Evolutionary conservation across 2,329 filamentous ascomycete genomes (phyloP).

Genomic region (Periconia sp.): DNA sequence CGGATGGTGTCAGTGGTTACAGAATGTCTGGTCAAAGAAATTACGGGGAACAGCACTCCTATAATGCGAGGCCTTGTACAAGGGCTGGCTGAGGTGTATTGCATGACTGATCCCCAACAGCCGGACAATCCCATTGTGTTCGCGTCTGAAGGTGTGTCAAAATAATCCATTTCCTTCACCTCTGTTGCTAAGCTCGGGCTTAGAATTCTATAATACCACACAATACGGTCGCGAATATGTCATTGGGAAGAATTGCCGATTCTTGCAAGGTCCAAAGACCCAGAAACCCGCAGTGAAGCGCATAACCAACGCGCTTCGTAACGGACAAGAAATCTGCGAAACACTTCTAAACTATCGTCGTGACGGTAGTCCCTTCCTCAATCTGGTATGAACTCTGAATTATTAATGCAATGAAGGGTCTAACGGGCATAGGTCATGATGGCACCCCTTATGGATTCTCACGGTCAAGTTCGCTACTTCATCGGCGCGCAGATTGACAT

Average conservation of each 20-base stretch:
- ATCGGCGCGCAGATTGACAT: slow-evolving; percentile 76
- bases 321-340: slow-evolving; percentile 71
- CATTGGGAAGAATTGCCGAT: slow-evolving; percentile 77
- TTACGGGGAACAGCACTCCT: slow-evolving; percentile 67
- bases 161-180: no score
- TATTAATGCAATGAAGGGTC: not conserved
- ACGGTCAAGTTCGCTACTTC: slow-evolving; percentile 68
- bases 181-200: no score
- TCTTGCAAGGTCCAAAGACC: slow-evolving; percentile 75
- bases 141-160: slow-evolving; percentile 67
- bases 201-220: slow-evolving; percentile 73
- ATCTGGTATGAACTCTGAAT: slow-evolving; percentile 57
- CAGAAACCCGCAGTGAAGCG: slow-evolving; percentile 66
- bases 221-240: slow-evolving; percentile 75
- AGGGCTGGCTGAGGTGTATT: slow-evolving; percentile 76
- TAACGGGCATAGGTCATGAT: slow-evolving; percentile 55
- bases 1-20: slow-evolving; percentile 71
- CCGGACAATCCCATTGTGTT: slow-evolving; percentile 76
- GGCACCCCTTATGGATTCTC: slow-evolving; percentile 69
- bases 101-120: slow-evolving; percentile 72
- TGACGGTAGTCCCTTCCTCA: slow-evolving; percentile 75
- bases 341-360: slow-evolving; percentile 76
- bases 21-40: slow-evolving; percentile 67
- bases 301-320: slow-evolving; percentile 64
- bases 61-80: slow-evolving; percentile 70